phyloP scores from a whole-genome alignment of 495 filamentous ascomycete species.

The Trichocladium uniseriatum region DNA sequence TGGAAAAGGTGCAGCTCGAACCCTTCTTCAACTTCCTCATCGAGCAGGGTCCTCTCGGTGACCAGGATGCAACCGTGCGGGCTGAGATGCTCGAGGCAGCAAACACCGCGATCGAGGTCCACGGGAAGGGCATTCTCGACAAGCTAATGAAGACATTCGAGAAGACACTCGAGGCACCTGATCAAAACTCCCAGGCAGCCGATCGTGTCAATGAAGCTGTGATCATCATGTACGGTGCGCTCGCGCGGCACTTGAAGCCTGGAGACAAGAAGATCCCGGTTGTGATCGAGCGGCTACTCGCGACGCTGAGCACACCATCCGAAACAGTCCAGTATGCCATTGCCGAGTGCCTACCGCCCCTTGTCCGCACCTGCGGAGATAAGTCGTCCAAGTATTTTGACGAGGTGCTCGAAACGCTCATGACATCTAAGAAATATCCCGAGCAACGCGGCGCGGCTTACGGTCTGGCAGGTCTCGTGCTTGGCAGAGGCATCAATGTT shows the following conservation, averaged over 20 bases:
- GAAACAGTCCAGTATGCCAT: slow-evolving; percentile 95
- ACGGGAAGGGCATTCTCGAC: slow-evolving; percentile 74
- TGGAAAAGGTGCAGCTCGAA: slow-evolving; percentile 60
- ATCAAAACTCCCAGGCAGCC: slow-evolving; percentile 63
- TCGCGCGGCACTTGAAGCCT: slow-evolving; percentile 75
- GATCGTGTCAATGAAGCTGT: slow-evolving; percentile 94
- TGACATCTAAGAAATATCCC: slow-evolving; percentile 82
- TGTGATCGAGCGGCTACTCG: slow-evolving; percentile 74
- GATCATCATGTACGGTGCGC: slow-evolving; percentile 89
- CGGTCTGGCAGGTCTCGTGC: slow-evolving; percentile 82
- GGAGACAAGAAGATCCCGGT: slow-evolving; percentile 77
- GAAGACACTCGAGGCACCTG: slow-evolving; percentile 66
- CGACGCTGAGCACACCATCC: slow-evolving; percentile 86
- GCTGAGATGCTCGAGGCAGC: slow-evolving; percentile 91
- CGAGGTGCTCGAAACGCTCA: slow-evolving; percentile 64
- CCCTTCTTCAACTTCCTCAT: slow-evolving; percentile 77
- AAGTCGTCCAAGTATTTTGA: slow-evolving; percentile 72
- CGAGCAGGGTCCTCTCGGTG: slow-evolving; percentile 70
- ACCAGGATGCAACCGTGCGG: slow-evolving; percentile 65
- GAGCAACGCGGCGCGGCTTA: slow-evolving; percentile 88
- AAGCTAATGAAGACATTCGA: slow-evolving; percentile 89
- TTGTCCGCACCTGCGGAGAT: slow-evolving; percentile 70
- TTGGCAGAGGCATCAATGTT: slow-evolving; percentile 72
- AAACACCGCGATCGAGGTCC: slow-evolving; percentile 64
- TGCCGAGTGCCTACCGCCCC: slow-evolving; percentile 81